phyloP scores from a whole-genome alignment of 2,329 filamentous ascomycete species.

The Bretziella fagacearum region DNA sequence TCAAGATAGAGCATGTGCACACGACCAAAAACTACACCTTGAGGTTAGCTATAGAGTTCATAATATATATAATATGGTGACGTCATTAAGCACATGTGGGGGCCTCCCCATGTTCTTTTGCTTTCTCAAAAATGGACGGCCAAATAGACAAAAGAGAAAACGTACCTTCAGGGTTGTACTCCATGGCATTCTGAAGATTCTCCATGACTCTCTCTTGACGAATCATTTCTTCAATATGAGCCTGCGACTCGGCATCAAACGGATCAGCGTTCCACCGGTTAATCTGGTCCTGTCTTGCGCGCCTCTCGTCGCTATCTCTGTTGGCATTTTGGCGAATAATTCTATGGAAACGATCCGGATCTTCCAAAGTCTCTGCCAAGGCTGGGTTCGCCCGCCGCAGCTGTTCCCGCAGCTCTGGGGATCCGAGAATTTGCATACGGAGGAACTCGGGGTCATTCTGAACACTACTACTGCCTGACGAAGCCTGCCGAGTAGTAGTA shows the following conservation, averaged over 20 bases:
- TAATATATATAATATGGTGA: neutral
- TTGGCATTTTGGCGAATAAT: constrained; percentile 51
- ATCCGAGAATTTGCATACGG: constrained; percentile 65
- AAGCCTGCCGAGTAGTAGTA: no score
- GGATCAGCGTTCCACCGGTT: constrained; percentile 79
- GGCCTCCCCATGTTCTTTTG: no score
- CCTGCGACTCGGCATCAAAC: constrained; percentile 82
- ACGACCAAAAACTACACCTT: constrained; percentile 73
- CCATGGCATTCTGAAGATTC: constrained; percentile 90
- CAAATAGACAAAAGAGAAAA: no score
- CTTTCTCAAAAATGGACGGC: no score
- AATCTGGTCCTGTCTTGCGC: constrained; percentile 67
- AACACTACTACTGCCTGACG: constrained; percentile 15
- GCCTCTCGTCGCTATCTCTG: constrained; percentile 53
- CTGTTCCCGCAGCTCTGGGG: constrained; percentile 54
- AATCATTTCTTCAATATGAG: constrained; percentile 92
- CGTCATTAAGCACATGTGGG: no score
- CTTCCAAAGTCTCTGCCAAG: constrained; percentile 57
- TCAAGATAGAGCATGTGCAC: constrained; percentile 95
- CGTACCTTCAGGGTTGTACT: constrained; percentile 90
- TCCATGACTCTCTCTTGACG: constrained; percentile 86
- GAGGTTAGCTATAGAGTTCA: no score
- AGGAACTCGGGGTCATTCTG: constrained; percentile 61
- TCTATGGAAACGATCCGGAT: constrained; percentile 59
- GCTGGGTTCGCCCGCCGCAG: constrained; percentile 58